Evolutionary conservation across 2,329 filamentous ascomycete genomes (phyloP).

Genomic region (Penicillium digitatum): DNA sequence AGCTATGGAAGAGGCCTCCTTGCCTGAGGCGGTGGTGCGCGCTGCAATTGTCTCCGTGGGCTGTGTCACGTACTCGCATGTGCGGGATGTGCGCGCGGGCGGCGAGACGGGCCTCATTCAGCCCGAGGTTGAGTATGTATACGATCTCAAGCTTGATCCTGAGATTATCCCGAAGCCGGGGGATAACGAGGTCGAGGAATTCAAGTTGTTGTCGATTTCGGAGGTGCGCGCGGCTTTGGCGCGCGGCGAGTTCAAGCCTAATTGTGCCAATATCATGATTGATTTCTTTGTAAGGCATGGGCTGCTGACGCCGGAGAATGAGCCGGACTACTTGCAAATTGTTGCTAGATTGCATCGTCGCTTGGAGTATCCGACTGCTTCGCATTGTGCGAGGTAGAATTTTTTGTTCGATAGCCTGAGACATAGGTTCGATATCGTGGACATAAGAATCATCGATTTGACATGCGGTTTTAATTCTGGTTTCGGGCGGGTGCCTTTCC

Average conservation of each 20-base stretch:
- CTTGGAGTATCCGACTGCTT: constrained; percentile 72
- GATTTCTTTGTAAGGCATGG: constrained; percentile 89
- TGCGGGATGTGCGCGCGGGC: constrained; percentile 69
- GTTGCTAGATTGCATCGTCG: constrained; percentile 68
- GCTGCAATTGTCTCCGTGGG: constrained; percentile 58
- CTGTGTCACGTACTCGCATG: constrained; percentile 77
- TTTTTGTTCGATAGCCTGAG: background rate
- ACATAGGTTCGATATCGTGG: background rate
- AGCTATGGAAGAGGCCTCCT: constrained; percentile 79
- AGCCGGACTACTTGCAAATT: constrained; percentile 74
- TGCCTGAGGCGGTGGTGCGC: constrained; percentile 67
- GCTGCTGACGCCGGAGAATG: constrained; percentile 72
- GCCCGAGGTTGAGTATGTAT: constrained; percentile 88
- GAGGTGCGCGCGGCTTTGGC: constrained; percentile 68
- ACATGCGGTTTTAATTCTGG: background rate
- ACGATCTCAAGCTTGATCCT: constrained; percentile 73
- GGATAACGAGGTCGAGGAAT: constrained; percentile 85
- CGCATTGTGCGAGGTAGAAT: constrained; percentile 20
- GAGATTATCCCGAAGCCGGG: constrained; percentile 69
- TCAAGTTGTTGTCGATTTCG: constrained; percentile 72
- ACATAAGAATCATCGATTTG: background rate
- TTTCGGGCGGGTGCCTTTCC: background rate
- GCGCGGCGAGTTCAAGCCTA: constrained; percentile 81
- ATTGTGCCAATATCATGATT: constrained; percentile 77
- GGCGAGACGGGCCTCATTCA: constrained; percentile 80